Evolutionary conservation across 108 stramenopile genomes (phyloP).

Genomic region (Aureococcus anophagefferens): DNA sequence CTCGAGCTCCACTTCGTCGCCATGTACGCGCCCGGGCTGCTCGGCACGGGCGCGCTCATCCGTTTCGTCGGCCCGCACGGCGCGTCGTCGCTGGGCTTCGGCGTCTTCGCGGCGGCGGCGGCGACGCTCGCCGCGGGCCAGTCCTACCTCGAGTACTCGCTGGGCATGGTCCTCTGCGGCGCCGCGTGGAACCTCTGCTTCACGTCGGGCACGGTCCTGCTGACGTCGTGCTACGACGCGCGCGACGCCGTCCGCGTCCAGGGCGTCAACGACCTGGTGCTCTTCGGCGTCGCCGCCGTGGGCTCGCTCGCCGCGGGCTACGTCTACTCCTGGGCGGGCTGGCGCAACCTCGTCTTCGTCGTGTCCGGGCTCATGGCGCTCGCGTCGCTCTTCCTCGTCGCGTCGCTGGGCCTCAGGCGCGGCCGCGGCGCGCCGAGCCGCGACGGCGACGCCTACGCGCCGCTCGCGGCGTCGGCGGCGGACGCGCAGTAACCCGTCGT

Average conservation of each 20-base stretch:
- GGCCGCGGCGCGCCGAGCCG: too few species aligned
- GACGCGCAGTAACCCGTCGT: too few species aligned
- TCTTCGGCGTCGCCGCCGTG: constrained; percentile 13
- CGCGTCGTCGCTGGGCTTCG: background rate
- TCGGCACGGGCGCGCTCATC: constrained; percentile 8
- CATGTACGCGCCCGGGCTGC: constrained; percentile 10
- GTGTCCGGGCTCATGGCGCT: background rate
- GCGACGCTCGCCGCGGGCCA: background rate
- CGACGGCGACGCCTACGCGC: too few species aligned
- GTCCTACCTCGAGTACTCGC: background rate
- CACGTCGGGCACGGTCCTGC: constrained; percentile 12
- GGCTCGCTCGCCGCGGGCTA: constrained; percentile 4
- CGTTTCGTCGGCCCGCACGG: background rate
- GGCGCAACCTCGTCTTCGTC: background rate
- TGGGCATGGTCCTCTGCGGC: constrained; percentile 16
- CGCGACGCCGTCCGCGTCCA: constrained; percentile 8
- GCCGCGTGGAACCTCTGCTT: constrained; percentile 19
- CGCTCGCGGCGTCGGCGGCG: too few species aligned
- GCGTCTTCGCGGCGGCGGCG: constrained; percentile 6
- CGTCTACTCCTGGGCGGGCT: background rate
- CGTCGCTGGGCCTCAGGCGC: too few species aligned
- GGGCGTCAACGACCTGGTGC: constrained; percentile 13
- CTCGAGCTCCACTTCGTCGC: constrained; percentile 17
- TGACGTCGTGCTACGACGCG: constrained; percentile 8
- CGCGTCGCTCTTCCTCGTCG: too few species aligned